Conservation (phyloP, 306 rosid genomes). For the Quercus wislizeni region DNA sequence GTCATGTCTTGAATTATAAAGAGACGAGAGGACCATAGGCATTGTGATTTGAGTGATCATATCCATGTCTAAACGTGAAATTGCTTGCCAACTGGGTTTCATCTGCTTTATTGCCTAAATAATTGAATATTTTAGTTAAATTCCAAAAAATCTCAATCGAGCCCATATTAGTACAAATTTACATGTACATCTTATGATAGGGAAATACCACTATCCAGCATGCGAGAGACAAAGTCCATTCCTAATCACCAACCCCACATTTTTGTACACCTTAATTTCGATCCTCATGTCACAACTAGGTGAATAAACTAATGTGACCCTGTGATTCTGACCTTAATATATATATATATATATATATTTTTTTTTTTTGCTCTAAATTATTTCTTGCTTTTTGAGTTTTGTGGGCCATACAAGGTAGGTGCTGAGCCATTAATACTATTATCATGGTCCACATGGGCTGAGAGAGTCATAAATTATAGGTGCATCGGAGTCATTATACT, state of each 20-base stretch:
- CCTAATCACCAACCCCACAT: not conserved
- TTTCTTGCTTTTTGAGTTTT: not conserved
- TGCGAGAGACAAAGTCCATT: no score
- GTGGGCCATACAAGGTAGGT: no score
- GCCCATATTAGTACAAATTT: no score
- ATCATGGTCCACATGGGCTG: no score
- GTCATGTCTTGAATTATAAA: no score
- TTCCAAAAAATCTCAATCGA: no score
- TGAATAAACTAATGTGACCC: not conserved
- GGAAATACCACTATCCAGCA: no score
- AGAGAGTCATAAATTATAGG: no score
- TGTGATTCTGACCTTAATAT: not conserved
- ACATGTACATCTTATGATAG: no score
- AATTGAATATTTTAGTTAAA: constrained; percentile 29
- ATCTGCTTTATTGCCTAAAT: constrained; percentile 25
- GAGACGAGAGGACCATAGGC: no score
- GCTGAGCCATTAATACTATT: not conserved
- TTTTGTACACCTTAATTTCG: not conserved
- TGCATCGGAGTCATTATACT: no score
- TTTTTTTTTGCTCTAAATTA: not conserved
- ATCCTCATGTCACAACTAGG: not conserved
- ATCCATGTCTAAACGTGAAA: constrained; percentile 19
- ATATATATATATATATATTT: not conserved
- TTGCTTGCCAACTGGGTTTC: constrained; percentile 42
- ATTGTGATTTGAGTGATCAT: not conserved